phyloP scores from a whole-genome alignment of 306 rosid species.

The Pterocarpus santalinus region DNA sequence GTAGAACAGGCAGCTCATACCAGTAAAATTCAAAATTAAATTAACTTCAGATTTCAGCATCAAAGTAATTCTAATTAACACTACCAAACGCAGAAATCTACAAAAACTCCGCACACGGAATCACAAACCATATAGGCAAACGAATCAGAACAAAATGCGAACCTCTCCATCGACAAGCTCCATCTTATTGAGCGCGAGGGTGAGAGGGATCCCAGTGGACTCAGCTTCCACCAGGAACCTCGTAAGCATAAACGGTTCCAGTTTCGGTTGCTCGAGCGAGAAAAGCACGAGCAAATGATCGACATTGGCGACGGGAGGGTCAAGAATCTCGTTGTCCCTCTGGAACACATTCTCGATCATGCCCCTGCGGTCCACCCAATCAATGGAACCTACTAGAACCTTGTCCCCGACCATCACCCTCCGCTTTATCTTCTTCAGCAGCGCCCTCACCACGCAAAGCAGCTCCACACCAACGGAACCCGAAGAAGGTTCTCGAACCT shows the following conservation, averaged over 20 bases:
- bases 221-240: conserved; percentile 88
- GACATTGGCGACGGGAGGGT: conserved; percentile 95
- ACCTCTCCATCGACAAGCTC: conserved; percentile 93
- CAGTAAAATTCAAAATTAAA: too few relatives aligned
- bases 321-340: conserved; percentile 78
- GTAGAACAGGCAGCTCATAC: too few relatives aligned
- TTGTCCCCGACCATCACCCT: conserved; percentile 93
- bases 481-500: conserved; percentile 19
- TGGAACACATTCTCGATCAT: conserved; percentile 88
- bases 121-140: background rate
- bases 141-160: background rate
- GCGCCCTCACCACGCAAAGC: conserved; percentile 83
- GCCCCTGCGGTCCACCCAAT: conserved; percentile 91
- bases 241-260: conserved; percentile 79
- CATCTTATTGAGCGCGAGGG: conserved; percentile 78
- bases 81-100: background rate
- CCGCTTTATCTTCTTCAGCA: conserved; percentile 90
- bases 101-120: too few relatives aligned
- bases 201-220: conserved; percentile 80
- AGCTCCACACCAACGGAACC: conserved; percentile 63
- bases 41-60: too few relatives aligned
- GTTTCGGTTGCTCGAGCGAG: conserved; percentile 82
- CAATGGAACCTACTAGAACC: conserved; percentile 88
- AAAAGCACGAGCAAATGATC: conserved; percentile 83
- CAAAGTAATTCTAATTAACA: too few relatives aligned